Percentiles rank a stretch among this genome's conserved stretches.
These are phyloP conservation scores for Leccinum insigne DNA, from an alignment of 1,284 basidiomycete genomes.

Conservation along the genomic window DNA sequence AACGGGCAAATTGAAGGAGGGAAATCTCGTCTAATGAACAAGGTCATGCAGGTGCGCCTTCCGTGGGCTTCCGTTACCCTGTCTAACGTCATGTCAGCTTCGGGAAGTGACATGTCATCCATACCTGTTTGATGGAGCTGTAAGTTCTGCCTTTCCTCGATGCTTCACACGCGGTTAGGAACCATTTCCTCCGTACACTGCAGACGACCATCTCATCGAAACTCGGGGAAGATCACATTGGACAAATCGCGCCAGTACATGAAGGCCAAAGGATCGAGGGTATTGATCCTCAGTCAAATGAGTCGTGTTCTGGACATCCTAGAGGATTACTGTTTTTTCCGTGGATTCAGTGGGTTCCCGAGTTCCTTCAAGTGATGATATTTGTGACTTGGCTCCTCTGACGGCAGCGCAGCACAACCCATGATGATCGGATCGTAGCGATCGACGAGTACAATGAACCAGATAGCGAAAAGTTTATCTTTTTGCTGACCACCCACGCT, in stretches of 20 bases:
- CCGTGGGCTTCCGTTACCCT: background rate
- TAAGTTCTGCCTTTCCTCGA: slow-evolving; percentile 35
- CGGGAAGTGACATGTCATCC: slow-evolving; percentile 86
- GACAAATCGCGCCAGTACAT: slow-evolving; percentile 91
- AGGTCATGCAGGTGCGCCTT: slow-evolving; percentile 93
- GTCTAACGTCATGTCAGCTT: slow-evolving; percentile 37
- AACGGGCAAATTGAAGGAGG: slow-evolving; percentile 95
- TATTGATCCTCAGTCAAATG: slow-evolving; percentile 99
- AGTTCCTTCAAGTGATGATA: background rate
- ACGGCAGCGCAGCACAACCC: slow-evolving; percentile 82
- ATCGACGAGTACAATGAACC: slow-evolving; percentile 99
- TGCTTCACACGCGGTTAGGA: slow-evolving; percentile 49
- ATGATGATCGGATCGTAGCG: slow-evolving; percentile 93
- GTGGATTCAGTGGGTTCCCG: slow-evolving; percentile 73
- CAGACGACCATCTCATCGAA: slow-evolving; percentile 97
- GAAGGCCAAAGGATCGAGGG: slow-evolving; percentile 93
- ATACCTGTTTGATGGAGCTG: slow-evolving; percentile 86
- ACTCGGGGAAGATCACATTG: slow-evolving; percentile 96
- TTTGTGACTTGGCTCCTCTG: slow-evolving; percentile 42
- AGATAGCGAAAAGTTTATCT: slow-evolving; percentile 95
- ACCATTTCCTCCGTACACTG: slow-evolving; percentile 98
- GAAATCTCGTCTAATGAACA: slow-evolving; percentile 97
- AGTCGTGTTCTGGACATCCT: slow-evolving; percentile 93
- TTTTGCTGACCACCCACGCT: slow-evolving; percentile 97
- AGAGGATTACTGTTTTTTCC: slow-evolving; percentile 97